Percentiles rank a stretch among this genome's conserved stretches.
These are phyloP conservation scores for Alternaria atra DNA, from an alignment of 2,329 filamentous ascomycete genomes.

Conservation along the genomic window DNA sequence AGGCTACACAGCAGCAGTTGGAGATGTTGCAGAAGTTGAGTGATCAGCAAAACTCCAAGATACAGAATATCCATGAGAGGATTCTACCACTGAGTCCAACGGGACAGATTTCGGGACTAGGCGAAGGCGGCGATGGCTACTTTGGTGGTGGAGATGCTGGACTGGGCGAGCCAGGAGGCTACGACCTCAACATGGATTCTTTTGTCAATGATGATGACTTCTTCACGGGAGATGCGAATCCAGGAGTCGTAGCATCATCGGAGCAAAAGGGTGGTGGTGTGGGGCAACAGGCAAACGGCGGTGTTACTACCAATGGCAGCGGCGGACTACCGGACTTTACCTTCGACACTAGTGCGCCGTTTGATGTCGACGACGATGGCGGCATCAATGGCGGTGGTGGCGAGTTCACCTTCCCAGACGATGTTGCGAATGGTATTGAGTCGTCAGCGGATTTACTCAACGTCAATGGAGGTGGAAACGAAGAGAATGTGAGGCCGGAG, in stretches of 20 bases:
- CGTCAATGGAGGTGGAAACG: neutral
- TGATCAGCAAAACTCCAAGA: slow-evolving; percentile 77
- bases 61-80: slow-evolving; percentile 76
- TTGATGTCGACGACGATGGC: slow-evolving; percentile 15
- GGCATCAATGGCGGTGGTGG: slow-evolving; percentile 6
- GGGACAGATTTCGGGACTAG: slow-evolving; percentile 77
- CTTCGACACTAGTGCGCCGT: slow-evolving; percentile 1
- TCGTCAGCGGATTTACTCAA: neutral
- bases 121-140: slow-evolving; percentile 35
- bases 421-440: slow-evolving; percentile 11
- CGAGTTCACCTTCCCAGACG: neutral
- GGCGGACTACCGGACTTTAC: slow-evolving; percentile 9
- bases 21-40: slow-evolving; percentile 82
- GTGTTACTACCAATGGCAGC: no score
- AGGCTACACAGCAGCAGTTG: slow-evolving; percentile 76
- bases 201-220: slow-evolving; percentile 66
- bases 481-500: slow-evolving; percentile 27
- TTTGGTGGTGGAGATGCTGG: slow-evolving; percentile 40
- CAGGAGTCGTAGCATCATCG: neutral
- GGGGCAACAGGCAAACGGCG: slow-evolving; percentile 1
- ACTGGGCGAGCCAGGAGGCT: slow-evolving; percentile 50
- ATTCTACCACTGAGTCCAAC: slow-evolving; percentile 83
- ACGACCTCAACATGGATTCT: slow-evolving; percentile 64
- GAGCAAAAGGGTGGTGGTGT: neutral
- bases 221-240: slow-evolving; percentile 49